phyloP scores from a whole-genome alignment of 2,329 filamentous ascomycete genomes.

The Xylaria sp. region DNA sequence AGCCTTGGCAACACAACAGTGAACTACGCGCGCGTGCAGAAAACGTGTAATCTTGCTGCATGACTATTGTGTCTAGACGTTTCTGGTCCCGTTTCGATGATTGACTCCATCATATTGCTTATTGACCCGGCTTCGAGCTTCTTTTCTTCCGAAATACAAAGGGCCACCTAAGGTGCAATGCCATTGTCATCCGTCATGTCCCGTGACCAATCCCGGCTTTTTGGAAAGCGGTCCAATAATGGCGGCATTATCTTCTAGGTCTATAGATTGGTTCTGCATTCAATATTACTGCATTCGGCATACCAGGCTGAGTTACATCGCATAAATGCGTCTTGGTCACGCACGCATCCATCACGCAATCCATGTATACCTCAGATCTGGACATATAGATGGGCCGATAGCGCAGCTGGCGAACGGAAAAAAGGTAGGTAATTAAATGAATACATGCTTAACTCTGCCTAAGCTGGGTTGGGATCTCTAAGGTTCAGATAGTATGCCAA shows the following conservation, averaged over 20 bases:
- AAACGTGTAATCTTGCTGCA: not conserved
- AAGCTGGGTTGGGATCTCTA: not conserved
- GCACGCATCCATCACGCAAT: not conserved
- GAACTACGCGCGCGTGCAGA: not conserved
- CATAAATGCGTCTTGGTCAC: not conserved
- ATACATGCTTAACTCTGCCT: not conserved
- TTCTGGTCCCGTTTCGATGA: not conserved
- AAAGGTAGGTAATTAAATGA: not conserved
- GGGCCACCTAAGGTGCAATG: not conserved
- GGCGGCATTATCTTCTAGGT: not conserved
- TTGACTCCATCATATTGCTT: not conserved
- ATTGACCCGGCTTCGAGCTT: not conserved
- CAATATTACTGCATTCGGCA: slow-evolving; percentile 7
- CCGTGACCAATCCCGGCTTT: slow-evolving; percentile 1
- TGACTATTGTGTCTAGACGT: not conserved
- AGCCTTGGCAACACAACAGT: not conserved
- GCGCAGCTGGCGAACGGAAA: not conserved
- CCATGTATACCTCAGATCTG: not conserved
- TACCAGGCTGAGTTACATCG: not conserved
- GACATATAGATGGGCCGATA: not conserved
- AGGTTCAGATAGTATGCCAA: not conserved
- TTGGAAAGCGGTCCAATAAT: not conserved
- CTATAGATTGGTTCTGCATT: not conserved
- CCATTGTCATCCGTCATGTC: not conserved
- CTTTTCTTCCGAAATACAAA: not conserved